Percentiles rank a stretch among this genome's conserved stretches.
phyloP scores from a whole-genome alignment of 805 yeast species.

The Grigorovia humatica region DNA sequence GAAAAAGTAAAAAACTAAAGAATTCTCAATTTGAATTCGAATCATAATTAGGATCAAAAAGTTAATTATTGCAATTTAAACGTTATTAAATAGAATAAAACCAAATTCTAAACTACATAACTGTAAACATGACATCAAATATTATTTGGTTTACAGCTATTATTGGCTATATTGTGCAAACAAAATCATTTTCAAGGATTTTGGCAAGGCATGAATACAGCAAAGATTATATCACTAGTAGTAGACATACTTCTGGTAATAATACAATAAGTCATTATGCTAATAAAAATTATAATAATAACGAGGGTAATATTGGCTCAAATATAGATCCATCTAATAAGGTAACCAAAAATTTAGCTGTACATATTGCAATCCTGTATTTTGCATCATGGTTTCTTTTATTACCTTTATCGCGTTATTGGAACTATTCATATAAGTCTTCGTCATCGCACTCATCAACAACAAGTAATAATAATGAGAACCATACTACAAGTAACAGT shows the following conservation, averaged over 20 bases:
- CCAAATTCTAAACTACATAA: too few species aligned
- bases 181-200: constrained; percentile 18
- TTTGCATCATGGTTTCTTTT: constrained; percentile 20
- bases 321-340: background rate
- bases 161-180: constrained; percentile 22
- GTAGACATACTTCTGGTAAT: background rate
- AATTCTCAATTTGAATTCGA: too few species aligned
- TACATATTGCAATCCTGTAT: constrained; percentile 18
- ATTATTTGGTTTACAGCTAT: constrained; percentile 19
- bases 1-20: too few species aligned
- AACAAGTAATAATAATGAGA: background rate
- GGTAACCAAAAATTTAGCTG: constrained; percentile 6
- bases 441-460: background rate
- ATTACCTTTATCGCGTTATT: constrained; percentile 13
- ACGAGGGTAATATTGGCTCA: background rate
- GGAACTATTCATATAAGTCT: constrained; percentile 5
- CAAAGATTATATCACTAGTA: background rate
- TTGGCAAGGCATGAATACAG: constrained; percentile 4
- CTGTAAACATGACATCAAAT: constrained; percentile 4
- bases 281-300: background rate
- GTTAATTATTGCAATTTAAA: background rate
- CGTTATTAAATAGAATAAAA: too few species aligned
- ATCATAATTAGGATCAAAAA: background rate
- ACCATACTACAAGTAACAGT: background rate
- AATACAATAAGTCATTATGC: background rate